Percentiles rank a stretch among this genome's conserved stretches.
phyloP scores from a whole-genome alignment of 148 eudicot species.

The Oxyria digyna region DNA sequence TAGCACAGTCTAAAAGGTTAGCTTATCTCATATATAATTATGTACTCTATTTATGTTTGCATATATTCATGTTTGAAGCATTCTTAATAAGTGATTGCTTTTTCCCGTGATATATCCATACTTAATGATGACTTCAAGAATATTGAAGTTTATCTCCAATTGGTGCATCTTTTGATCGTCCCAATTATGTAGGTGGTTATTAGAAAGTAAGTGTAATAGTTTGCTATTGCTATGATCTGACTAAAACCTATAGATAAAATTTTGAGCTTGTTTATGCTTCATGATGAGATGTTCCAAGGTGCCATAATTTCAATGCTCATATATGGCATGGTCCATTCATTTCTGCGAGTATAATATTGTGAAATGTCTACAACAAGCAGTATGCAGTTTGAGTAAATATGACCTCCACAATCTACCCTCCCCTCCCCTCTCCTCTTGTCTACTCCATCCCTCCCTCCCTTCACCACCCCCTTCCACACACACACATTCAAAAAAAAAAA shows the following conservation, averaged over 20 bases:
- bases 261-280: background rate
- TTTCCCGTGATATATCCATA: background rate
- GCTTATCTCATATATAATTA: background rate
- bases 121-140: background rate
- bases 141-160: background rate
- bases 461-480: too few species aligned
- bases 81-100: background rate
- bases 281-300: background rate
- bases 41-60: constrained; percentile 11
- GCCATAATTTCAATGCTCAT: too few species aligned
- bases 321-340: too few species aligned
- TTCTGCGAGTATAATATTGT: background rate
- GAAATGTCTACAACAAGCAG: background rate
- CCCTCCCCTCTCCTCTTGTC: background rate
- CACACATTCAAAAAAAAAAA: too few species aligned
- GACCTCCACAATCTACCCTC: background rate
- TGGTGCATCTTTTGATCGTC: background rate
- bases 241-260: background rate
- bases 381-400: background rate
- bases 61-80: background rate
- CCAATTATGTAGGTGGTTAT: background rate
- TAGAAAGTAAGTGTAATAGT: background rate
- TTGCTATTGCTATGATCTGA: background rate
- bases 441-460: background rate
- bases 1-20: constrained; percentile 37